Conservation (phyloP, 257 asterid species). For the Echites panduratus region DNA sequence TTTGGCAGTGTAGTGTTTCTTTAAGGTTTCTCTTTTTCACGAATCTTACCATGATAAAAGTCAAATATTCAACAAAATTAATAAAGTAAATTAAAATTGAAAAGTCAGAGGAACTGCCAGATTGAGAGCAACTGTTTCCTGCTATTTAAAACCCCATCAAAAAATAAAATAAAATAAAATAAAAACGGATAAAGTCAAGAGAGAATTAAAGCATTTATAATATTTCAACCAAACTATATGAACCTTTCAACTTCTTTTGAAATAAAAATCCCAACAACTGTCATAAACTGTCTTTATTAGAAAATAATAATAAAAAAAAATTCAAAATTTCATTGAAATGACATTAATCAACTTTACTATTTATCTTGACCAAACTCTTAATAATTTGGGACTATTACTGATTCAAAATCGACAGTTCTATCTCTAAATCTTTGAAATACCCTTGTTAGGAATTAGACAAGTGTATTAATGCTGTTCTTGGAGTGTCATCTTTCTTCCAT, state of each 20-base stretch:
- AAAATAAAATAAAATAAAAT: too few relatives aligned
- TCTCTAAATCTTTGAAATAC: neutral
- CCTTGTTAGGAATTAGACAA: neutral
- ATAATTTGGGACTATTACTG: neutral
- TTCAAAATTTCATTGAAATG: slow-evolving; percentile 5
- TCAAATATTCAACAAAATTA: too few relatives aligned
- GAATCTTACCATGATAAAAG: too few relatives aligned
- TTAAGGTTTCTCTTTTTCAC: too few relatives aligned
- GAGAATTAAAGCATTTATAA: neutral
- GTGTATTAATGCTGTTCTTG: neutral
- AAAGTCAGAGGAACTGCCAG: too few relatives aligned
- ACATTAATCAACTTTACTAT: neutral
- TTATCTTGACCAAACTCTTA: neutral
- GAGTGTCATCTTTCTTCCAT: neutral
- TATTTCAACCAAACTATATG: neutral
- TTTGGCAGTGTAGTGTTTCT: too few relatives aligned
- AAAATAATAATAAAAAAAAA: too few relatives aligned
- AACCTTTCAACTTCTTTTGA: neutral
- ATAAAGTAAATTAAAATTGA: too few relatives aligned
- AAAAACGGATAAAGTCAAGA: too few relatives aligned
- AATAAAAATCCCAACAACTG: neutral
- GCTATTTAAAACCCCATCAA: too few relatives aligned
- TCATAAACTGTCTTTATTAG: neutral
- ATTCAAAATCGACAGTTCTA: neutral
- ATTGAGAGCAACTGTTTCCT: too few relatives aligned